Conservation (phyloP, 352 stramenopile species). For the Globisporangium paddicum region DNA sequence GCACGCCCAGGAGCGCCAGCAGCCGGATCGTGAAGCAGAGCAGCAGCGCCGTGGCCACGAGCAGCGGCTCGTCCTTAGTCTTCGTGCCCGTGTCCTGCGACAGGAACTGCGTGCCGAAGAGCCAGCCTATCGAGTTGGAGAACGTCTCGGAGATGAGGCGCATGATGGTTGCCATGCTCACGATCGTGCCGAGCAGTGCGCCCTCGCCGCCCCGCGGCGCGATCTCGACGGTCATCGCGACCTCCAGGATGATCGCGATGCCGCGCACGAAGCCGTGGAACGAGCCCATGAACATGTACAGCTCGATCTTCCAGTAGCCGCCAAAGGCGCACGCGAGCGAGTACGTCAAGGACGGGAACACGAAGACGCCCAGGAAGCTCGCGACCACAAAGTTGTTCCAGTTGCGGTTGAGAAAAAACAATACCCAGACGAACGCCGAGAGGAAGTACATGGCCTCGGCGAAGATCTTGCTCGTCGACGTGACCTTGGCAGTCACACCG, state of each 20-base stretch:
- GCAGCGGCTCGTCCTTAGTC: conserved; percentile 20
- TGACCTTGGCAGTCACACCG: conserved; percentile 24
- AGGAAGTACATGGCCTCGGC: conserved; percentile 28
- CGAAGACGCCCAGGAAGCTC: conserved; percentile 20
- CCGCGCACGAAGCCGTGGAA: conserved; percentile 33
- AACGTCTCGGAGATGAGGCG: conserved; percentile 21
- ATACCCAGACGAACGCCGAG: conserved; percentile 25
- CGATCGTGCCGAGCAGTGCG: conserved; percentile 33
- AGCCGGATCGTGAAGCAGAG: conserved; percentile 23
- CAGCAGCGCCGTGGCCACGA: conserved; percentile 24
- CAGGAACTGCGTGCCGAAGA: conserved; percentile 18
- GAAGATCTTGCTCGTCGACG: conserved; percentile 23
- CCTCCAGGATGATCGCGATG: conserved; percentile 28
- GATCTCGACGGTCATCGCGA: conserved; percentile 39
- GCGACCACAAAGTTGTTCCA: conserved; percentile 30
- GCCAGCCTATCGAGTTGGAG: conserved; percentile 16
- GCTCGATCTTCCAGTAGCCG: conserved; percentile 17
- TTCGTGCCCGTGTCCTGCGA: conserved; percentile 10
- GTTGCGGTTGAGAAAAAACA: conserved; percentile 26
- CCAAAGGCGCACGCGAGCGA: conserved; percentile 20
- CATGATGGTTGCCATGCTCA: conserved; percentile 38
- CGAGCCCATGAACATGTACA: conserved; percentile 33
- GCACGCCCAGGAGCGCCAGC: conserved; percentile 19
- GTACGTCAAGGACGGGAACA: conserved; percentile 23
- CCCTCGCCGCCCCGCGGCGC: conserved; percentile 35